Percentiles rank a stretch among this genome's conserved stretches.
These are phyloP conservation scores for Colletotrichum scovillei DNA, from an alignment of 2,329 filamentous ascomycete genomes.

Conservation along the genomic window DNA sequence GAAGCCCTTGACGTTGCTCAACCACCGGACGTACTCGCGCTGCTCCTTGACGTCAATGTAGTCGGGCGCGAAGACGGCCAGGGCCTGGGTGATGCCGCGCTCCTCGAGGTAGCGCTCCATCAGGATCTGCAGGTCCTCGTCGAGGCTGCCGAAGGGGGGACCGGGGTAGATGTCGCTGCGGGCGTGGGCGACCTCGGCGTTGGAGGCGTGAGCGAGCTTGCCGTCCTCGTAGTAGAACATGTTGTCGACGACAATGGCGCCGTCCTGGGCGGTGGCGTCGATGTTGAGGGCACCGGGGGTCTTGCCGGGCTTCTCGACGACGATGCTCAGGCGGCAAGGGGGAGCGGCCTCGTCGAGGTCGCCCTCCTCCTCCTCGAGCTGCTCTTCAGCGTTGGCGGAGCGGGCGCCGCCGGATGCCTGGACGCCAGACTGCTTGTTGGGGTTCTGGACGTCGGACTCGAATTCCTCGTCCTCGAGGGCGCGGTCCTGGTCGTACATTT, in stretches of 20 bases:
- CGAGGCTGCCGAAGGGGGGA: constrained; percentile 91
- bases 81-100: constrained; percentile 86
- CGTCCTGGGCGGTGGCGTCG: constrained; percentile 87
- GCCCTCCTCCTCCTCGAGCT: constrained; percentile 61
- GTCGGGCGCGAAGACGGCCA: constrained; percentile 92
- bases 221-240: constrained; percentile 87
- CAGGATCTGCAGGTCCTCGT: constrained; percentile 93
- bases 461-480: constrained; percentile 64
- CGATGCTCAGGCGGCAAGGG: constrained; percentile 85
- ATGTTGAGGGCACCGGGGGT: constrained; percentile 80
- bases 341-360: constrained; percentile 68
- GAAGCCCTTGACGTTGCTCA: constrained; percentile 88
- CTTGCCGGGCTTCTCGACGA: constrained; percentile 87
- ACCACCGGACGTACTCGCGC: constrained; percentile 93
- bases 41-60: constrained; percentile 99
- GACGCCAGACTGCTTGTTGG: constrained; percentile 65
- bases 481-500: constrained; percentile 66
- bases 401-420: constrained; percentile 63
- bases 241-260: constrained; percentile 88
- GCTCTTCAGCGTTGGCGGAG: constrained; percentile 65
- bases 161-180: constrained; percentile 87
- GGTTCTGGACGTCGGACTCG: constrained; percentile 57
- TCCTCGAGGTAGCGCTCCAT: constrained; percentile 96
- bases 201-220: constrained; percentile 79
- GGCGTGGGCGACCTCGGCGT: constrained; percentile 80